Evolutionary conservation across 148 eudicot genomes (phyloP), one percentile per base, ranked within the genome.

Genomic region (Fagopyrum tataricum): DNA sequence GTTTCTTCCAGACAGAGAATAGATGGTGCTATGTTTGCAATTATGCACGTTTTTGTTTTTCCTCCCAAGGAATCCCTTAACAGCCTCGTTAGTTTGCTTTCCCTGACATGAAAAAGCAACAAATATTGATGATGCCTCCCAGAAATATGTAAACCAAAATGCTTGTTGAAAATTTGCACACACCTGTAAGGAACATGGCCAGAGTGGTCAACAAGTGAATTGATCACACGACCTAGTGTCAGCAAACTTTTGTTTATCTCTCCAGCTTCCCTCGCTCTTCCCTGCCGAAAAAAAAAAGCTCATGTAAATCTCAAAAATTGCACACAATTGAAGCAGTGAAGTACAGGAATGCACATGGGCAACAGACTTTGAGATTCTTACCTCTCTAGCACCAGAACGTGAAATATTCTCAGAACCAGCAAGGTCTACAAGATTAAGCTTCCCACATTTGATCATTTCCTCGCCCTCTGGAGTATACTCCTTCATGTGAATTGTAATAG

Each of bases 351-450:
- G 37, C 10, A 31, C 37, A 64, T 31, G 1, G 26, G 18, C 20
- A 37, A 31, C 69, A 64, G 6, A 31, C 37, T 31, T 15, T 2
- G 42, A 31, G 44, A 8, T 64, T 64, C 69, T 37, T 79, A 96
- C 99, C 96, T 96, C 99, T 82, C 87, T 88, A 71, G 99, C 99
- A 82, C 99, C 99, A 73, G 99, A 96, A 26, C 97, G 96, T 3
- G 97, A 92, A 48, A 92, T 96, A 79, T 96, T 96, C 87, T 96
- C 99, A 20, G 99, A 96, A 73, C 99, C 99, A 77, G 99, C 99
- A 77, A 96, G 97, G 81, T 96, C 99, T 75, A 96, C 99, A 69
- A 96, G 97, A 82, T 96, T 96, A 68, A 96, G 92, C 88, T 96
- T 96, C 70, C 99, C 99, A 79, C 92, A 92, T 83, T 87, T 96